Evolutionary conservation across 306 rosid species (phyloP), one percentile per base, ranked within the genome.

Genomic region (Rosa rugosa): DNA sequence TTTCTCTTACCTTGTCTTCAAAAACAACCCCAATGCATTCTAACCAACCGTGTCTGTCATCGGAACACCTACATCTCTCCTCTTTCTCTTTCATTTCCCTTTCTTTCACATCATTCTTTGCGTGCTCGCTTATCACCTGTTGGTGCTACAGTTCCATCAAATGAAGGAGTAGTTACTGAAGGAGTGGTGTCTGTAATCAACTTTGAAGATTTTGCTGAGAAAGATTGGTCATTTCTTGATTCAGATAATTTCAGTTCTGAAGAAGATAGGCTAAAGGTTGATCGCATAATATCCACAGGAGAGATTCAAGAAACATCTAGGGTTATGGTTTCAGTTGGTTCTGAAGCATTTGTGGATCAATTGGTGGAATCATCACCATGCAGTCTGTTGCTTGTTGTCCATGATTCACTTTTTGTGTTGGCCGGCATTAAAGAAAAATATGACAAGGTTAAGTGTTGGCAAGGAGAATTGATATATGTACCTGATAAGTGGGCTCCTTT

Each of bases 391-490:
- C 79, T 89, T 38, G 79, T 94, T 78, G 83, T 88, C 13, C 98
- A 92, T 80, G 95, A 92, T 79, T 92, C 99, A 16, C 92, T 93
- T 62, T 73, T 91, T 49, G 82, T 81, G 34, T 79, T 95, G 76
- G 97, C 92, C 47, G 84, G 89, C 66, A 71, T 93, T 8, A 87
- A 91, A 72, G 98, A 91, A 85, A 91, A 86, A 75, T 80, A 91
- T 78, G 97, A 95, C 84, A 87, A 63, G 80, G 90, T 95, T 25
- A 93, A 85, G 80, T 95, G 97, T 75, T 95, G 97, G 99, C 98
- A 95, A 85, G 99, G 99, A 74, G 99, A 95, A 69, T 80, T 91
- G 71, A 53, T 90, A 3, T 64, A 87, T 83, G 87, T 86, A 62
- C 99, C 98, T 0, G 86, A 92, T 42, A 87, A 88, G 77, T 95